These are phyloP conservation scores for Leishmania guyanensis DNA, from an alignment of 208 protist genomes.

Conservation along the genomic window DNA sequence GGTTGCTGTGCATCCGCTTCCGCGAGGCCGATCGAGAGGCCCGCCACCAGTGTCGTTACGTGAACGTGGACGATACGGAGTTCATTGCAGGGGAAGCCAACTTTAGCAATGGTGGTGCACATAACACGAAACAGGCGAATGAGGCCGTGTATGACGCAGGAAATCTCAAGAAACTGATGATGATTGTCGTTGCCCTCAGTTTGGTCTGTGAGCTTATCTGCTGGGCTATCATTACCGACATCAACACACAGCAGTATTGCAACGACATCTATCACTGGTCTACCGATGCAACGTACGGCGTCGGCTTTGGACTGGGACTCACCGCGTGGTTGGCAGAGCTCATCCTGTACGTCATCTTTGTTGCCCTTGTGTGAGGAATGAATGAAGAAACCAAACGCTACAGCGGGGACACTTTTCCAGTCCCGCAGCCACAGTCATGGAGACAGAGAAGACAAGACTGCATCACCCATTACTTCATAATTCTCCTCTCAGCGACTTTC, in stretches of 20 bases:
- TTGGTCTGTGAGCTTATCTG: constrained; percentile 62
- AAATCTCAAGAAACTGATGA: constrained; percentile 48
- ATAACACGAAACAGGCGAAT: constrained; percentile 13
- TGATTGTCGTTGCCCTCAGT: constrained; percentile 26
- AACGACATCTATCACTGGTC: constrained; percentile 28
- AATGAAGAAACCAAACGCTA: neutral
- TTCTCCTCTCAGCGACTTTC: neutral
- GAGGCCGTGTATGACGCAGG: constrained; percentile 29
- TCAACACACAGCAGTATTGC: constrained; percentile 42
- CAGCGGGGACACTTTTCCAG: neutral
- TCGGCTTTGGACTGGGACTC: constrained; percentile 68
- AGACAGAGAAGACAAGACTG: neutral
- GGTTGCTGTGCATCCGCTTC: constrained; percentile 49
- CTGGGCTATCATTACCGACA: constrained; percentile 54
- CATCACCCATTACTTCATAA: neutral
- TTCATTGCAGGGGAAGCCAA: neutral
- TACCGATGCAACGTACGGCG: constrained; percentile 50
- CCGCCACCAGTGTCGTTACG: constrained; percentile 16
- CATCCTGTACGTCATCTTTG: constrained; percentile 38
- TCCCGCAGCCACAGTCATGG: neutral
- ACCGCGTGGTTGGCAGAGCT: constrained; percentile 56
- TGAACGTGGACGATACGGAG: constrained; percentile 12
- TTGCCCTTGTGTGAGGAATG: constrained; percentile 25
- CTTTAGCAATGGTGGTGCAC: neutral
- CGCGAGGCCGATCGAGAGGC: constrained; percentile 19